Evolutionary conservation across 495 filamentous ascomycete genomes (phyloP), one percentile per base, ranked within the genome.

Genomic region (Poronia punctata): DNA sequence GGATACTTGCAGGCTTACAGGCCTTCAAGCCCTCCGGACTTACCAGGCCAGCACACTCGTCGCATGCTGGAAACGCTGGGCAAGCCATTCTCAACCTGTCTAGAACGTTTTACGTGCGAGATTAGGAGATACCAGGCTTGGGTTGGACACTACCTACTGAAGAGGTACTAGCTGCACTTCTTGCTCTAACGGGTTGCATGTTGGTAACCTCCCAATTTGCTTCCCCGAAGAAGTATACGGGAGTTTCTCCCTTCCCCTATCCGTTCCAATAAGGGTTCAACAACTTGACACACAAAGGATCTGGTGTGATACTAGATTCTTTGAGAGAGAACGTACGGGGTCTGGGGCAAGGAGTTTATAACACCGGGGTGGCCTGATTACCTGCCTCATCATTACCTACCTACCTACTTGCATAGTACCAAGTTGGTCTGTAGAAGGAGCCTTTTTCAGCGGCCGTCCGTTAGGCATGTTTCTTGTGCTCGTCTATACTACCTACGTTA

Each of bases 21-120:
- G n/a, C n/a, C n/a, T n/a, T n/a, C n/a, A n/a, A n/a, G n/a, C n/a
- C n/a, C n/a, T n/a, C n/a, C n/a, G n/a, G n/a, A n/a, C n/a, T n/a
- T n/a, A n/a, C n/a, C n/a, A n/a, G n/a, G n/a, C n/a, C 30, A 56
- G 52, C 55, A 58, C 38, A 40, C 40, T 44, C 43, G 49, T 40
- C 56, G 41, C 52, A 49, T 55, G 43, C 34, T 43, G 38, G 43
- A 41, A 35, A 53, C 49, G 46, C 38, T 40, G 40, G n/a, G n/a
- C n/a, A n/a, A n/a, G n/a, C n/a, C n/a, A n/a, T 56, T 53, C 52
- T 43, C 25, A 38, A 14, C 29, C 35, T 40, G 43, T 40, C 43
- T 30, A 36, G 43, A 26, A 32, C 33, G 26, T 19, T 45, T 55
- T 46, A 30, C 28, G 27, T 38, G 44, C 52, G 35, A 45, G 22